Evolutionary conservation across 2,329 filamentous ascomycete genomes (phyloP).

Genomic region (Calonectria montana): DNA sequence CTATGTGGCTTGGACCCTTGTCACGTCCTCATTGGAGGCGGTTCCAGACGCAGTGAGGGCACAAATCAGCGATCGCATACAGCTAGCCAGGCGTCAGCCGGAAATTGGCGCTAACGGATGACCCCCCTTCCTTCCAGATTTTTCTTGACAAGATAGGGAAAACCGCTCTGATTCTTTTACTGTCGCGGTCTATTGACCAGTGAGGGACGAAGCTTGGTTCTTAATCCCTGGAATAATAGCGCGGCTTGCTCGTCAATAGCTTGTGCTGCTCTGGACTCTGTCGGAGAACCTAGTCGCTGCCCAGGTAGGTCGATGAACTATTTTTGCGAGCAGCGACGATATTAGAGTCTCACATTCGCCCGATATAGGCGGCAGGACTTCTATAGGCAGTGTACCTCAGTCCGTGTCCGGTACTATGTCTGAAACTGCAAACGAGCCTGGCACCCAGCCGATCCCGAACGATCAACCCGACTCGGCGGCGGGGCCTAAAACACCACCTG

Average conservation of each 20-base stretch:
- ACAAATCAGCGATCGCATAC: background rate
- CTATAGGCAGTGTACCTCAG: background rate
- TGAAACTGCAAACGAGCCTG: background rate
- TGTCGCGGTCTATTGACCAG: background rate
- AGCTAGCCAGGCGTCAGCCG: background rate
- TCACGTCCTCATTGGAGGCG: background rate
- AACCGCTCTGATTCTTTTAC: background rate
- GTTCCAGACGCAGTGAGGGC: background rate
- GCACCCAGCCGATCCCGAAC: too few species aligned
- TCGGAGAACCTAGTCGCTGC: background rate
- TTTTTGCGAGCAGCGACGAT: background rate
- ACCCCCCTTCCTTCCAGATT: background rate
- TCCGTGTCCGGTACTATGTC: background rate
- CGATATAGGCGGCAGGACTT: background rate
- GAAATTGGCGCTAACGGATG: background rate
- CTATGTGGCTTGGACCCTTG: background rate
- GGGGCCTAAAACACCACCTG: too few species aligned
- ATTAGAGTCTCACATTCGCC: background rate
- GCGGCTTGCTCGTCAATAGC: background rate
- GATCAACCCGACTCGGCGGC: constrained; percentile 75
- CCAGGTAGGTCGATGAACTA: background rate
- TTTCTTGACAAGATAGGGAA: background rate
- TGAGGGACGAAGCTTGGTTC: background rate
- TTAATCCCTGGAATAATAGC: background rate
- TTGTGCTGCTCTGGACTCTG: background rate